These are phyloP conservation scores for Moricandia arvensis DNA, from an alignment of 345 rosid genomes.

Conservation along the genomic window DNA sequence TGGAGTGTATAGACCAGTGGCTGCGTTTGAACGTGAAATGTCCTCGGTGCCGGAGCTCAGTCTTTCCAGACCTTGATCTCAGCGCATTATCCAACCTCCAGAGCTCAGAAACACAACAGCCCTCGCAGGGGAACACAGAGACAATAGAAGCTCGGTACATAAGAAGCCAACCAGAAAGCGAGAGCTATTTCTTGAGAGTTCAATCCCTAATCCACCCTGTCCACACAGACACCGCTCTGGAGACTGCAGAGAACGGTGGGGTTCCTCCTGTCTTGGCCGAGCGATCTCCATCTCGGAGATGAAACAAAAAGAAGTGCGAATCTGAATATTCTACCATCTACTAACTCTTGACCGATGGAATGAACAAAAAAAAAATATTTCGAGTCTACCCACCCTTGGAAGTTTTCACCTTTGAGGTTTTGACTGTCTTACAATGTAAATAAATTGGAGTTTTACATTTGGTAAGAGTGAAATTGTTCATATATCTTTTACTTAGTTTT, in stretches of 20 bases:
- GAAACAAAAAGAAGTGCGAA: not conserved
- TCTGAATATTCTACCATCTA: not conserved
- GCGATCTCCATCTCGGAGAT: slow-evolving; percentile 27
- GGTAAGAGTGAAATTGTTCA: too few relatives aligned
- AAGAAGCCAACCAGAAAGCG: slow-evolving; percentile 65
- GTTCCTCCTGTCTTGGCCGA: slow-evolving; percentile 18
- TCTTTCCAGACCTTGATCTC: slow-evolving; percentile 95
- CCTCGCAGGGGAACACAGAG: slow-evolving; percentile 20
- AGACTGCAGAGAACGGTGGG: slow-evolving; percentile 34
- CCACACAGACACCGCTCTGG: slow-evolving; percentile 42
- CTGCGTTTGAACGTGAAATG: slow-evolving; percentile 91
- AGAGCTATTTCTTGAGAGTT: slow-evolving; percentile 72
- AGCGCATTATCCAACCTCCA: slow-evolving; percentile 85
- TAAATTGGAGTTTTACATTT: not conserved
- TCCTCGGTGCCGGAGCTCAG: slow-evolving; percentile 93
- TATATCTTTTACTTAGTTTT: too few relatives aligned
- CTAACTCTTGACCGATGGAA: slow-evolving; percentile 12
- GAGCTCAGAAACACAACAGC: slow-evolving; percentile 28
- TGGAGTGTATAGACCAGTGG: slow-evolving; percentile 97
- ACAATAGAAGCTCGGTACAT: slow-evolving; percentile 61
- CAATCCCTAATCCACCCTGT: slow-evolving; percentile 63
- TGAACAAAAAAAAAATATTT: not conserved
- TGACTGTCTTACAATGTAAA: slow-evolving; percentile 14
- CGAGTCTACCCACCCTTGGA: not conserved
- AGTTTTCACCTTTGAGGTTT: slow-evolving; percentile 5